Evolutionary conservation across 2,329 filamentous ascomycete species (phyloP).

Genomic region (Lasiodiplodia theobromae): DNA sequence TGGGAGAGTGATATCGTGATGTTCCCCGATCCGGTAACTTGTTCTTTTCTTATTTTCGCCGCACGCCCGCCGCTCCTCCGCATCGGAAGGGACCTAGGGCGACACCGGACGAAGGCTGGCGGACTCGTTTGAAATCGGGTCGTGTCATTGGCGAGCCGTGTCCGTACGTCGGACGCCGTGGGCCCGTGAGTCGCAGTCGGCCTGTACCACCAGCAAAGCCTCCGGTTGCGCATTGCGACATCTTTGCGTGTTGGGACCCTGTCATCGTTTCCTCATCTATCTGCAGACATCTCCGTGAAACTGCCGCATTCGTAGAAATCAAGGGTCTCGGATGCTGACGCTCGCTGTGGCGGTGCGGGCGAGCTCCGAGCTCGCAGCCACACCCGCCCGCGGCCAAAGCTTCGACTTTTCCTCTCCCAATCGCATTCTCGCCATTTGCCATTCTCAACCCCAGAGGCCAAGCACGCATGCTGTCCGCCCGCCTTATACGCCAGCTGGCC

Average conservation of each 20-base stretch:
- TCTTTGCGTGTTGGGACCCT: too few relatives aligned
- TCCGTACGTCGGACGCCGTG: neutral
- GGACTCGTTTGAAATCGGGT: neutral
- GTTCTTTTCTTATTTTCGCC: neutral
- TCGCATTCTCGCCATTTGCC: neutral
- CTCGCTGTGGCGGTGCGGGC: slow-evolving; percentile 20
- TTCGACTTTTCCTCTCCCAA: neutral
- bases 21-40: neutral
- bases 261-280: too few relatives aligned
- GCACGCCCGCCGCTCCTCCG: neutral
- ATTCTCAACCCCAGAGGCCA: neutral
- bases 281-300: too few relatives aligned
- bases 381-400: neutral
- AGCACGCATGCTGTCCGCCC: slow-evolving; percentile 45
- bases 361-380: slow-evolving; percentile 27
- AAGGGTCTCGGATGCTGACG: neutral
- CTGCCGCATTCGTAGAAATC: too few relatives aligned
- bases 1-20: slow-evolving; percentile 7
- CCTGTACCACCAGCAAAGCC: too few relatives aligned
- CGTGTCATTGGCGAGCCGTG: neutral
- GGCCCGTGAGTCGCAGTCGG: neutral
- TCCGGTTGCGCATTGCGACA: too few relatives aligned
- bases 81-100: neutral
- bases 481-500: slow-evolving; percentile 45
- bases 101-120: neutral